Evolutionary conservation across 2,329 filamentous ascomycete genomes (phyloP).

Genomic region (Penicillium sp.): DNA sequence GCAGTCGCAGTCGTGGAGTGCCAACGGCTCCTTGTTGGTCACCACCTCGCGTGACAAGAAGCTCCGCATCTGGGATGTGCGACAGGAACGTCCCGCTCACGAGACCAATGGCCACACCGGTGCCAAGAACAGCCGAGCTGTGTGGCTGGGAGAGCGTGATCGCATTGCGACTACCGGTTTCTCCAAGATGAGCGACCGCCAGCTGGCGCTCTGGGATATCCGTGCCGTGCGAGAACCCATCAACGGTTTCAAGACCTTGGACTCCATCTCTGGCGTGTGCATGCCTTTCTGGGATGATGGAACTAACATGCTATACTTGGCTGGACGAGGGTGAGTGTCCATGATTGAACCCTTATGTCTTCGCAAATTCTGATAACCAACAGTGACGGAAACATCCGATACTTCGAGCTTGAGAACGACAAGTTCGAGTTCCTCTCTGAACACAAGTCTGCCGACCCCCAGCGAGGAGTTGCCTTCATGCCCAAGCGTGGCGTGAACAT

Average conservation of each 20-base stretch:
- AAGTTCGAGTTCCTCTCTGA: constrained; percentile 97
- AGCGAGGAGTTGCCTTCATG: constrained; percentile 90
- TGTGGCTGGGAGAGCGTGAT: constrained; percentile 97
- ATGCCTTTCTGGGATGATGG: constrained; percentile 99
- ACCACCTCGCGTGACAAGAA: constrained; percentile 99
- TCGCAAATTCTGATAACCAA: constrained; percentile 12
- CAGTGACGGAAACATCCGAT: constrained; percentile 97
- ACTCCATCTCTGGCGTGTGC: constrained; percentile 95
- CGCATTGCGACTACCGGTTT: constrained; percentile 95
- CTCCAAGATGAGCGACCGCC: constrained; percentile 96
- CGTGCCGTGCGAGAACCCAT: constrained; percentile 77
- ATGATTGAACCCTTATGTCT: background rate
- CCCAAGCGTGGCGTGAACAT: constrained; percentile 94
- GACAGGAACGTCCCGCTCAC: constrained; percentile 83
- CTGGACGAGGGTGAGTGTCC: constrained; percentile 81
- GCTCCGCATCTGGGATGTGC: constrained; percentile 93
- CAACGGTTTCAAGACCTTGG: constrained; percentile 83
- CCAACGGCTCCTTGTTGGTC: constrained; percentile 78
- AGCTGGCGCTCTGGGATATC: constrained; percentile 93
- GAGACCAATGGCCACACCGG: constrained; percentile 83
- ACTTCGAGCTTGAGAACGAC: constrained; percentile 97
- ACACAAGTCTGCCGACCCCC: constrained; percentile 94
- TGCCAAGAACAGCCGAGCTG: constrained; percentile 94
- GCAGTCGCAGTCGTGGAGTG: constrained; percentile 94
- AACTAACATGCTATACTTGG: constrained; percentile 91